Base-by-base conservation (phyloP, 1,139 yeast genomes). In the Geotrichum fermentans region DNA sequence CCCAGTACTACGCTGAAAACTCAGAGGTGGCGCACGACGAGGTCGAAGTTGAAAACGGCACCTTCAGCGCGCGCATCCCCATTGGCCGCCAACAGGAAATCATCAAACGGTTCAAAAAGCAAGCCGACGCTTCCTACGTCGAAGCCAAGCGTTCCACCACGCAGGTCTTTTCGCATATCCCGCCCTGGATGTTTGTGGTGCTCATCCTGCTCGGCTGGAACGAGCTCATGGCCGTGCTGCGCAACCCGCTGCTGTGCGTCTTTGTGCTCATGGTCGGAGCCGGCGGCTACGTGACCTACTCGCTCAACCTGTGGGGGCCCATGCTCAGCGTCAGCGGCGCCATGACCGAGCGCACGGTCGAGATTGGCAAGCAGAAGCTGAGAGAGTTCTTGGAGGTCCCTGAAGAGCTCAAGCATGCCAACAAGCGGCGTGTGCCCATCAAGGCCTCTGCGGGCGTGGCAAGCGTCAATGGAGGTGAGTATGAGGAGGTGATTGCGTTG, bases 201-300 rank as follows among this genome's bases (percentile, higher is more conserved):
- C 71, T 92, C 21, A 66, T 84, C 2, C 80, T 86, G 6, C 72
- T 92, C 29, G 98, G 98, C 13, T 92, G 97, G 97, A 90, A 90
- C 66, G 97, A 94, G 72, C 84, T 92, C 59, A 78, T 89, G 84
- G 84, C 95, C 7, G 79, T 92, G 20, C 62, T 92, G 45, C 77
- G 95, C 55, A 90, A 87, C 64, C 98, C 98, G 26, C 62, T 85
- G 21, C 74, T 55, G 58, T 82, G 89, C 60, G 71, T 88, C 17
- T 68, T 83, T 48, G 60, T 79, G 7, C 55, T 78, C 10, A 61
- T 89, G 45, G 56, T 85, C 1, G 78, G 77, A 1, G 88, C 84
- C 0, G 83, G 79, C 1, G 65, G 77, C 1, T 88, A 83, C 62
- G 75, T 83, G 46, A 75, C 89, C 56, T 84, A 86, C 63, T 75